Evolutionary conservation across 1,284 basidiomycete species (phyloP).

Genomic region (Irpex rosettiformis): DNA sequence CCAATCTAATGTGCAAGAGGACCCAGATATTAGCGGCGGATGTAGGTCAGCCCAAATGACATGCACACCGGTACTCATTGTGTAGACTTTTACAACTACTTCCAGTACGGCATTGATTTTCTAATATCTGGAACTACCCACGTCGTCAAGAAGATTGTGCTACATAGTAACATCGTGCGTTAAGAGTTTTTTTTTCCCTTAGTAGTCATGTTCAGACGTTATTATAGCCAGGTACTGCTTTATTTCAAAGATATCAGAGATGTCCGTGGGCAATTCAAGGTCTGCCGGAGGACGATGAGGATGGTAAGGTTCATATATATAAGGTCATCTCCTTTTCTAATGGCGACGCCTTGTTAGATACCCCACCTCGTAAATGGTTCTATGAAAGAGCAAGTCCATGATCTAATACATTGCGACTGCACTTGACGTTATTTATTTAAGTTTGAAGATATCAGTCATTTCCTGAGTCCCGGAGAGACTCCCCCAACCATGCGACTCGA

Average conservation of each 20-base stretch:
- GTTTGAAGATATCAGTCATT: conserved; percentile 75
- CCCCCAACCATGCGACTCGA: conserved; percentile 85
- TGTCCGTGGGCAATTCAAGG: conserved; percentile 85
- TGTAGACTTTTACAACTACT: conserved; percentile 89
- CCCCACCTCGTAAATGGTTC: conserved; percentile 63
- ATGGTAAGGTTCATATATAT: conserved; percentile 52
- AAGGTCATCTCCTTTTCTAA: too few species aligned
- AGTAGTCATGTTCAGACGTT: not conserved
- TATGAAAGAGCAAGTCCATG: conserved; percentile 52
- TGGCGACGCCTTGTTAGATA: conserved; percentile 38
- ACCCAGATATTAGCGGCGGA: conserved; percentile 35
- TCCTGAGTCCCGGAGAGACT: conserved; percentile 63
- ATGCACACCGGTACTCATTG: conserved; percentile 1
- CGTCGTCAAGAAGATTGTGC: conserved; percentile 77
- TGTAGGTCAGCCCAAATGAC: conserved; percentile 20
- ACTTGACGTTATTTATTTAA: conserved; percentile 24
- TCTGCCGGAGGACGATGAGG: conserved; percentile 71
- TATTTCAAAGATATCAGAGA: conserved; percentile 86
- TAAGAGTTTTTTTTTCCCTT: conserved; percentile 1
- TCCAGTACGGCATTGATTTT: conserved; percentile 85
- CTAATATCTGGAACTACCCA: conserved; percentile 70
- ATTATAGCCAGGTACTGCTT: conserved; percentile 74
- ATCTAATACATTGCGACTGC: not conserved
- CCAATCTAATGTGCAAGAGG: conserved; percentile 34
- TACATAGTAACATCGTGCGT: conserved; percentile 83